Evolutionary conservation across 2,329 filamentous ascomycete species (phyloP), one percentile per base, ranked within the genome.

Genomic region (Passalora sequoiae): DNA sequence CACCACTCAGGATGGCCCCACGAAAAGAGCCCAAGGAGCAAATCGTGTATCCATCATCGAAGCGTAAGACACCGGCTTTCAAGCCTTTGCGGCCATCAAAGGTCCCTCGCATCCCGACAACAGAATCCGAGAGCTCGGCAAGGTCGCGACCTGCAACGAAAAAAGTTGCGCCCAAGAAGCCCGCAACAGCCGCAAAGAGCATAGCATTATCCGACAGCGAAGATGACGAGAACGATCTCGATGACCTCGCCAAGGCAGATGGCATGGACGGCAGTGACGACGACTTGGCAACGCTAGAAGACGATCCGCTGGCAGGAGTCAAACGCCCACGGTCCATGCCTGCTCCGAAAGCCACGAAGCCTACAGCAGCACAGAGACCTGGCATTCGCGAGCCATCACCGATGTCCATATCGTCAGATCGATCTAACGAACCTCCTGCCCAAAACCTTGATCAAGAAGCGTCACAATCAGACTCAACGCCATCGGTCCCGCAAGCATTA

Each of bases 401-500:
- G 21, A 49, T 48, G 42, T 50, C 41, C 6, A 50, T 44, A 42
- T 35, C 50, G 25, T 48, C 45, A 2, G 24, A 35, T 3, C 13
- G 20, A 6, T 15, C 39, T 20, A 27, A 41, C 21, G 40, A 44
- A n/a, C 40, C 38, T 12, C 28, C 41, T n/a, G 21, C 6, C 12
- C 27, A 20, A 20, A 20, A 10, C 24, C 31, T 41, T 4, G 25
- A 28, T 13, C 51, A 49, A 5, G 17, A 43, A 4, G 55, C 50
- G 7, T 46, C 55, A 1, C 52, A 56, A 41, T 48, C 53, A 9
- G 53, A 57, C 15, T 47, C 50, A 3, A 51, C 57, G 8, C 56
- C 60, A 1, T 62, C 74, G 1, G 84, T 96, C 20, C 86, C 89
- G 0, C 72, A 77, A 3, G 81, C 86, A 31, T 72, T 97, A 1